Evolutionary conservation across 1,284 basidiomycete genomes (phyloP).

Genomic region (Boletus sp.): DNA sequence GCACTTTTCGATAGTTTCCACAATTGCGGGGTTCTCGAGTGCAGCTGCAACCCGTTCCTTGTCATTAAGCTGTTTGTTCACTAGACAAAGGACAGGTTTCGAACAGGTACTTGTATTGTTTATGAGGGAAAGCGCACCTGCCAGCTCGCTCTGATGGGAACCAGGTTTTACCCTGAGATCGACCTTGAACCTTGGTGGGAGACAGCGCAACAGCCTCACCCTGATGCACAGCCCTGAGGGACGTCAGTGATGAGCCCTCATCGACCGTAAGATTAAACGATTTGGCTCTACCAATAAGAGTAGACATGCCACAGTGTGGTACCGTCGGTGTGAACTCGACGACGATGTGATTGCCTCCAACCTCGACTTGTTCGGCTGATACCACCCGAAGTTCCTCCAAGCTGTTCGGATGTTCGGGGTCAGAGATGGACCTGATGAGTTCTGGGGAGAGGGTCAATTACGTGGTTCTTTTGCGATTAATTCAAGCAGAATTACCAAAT

Average conservation of each 20-base stretch:
- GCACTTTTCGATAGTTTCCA: slow-evolving; percentile 89
- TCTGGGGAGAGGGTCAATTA: slow-evolving; percentile 45
- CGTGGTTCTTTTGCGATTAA: not conserved
- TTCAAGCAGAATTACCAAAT: slow-evolving; percentile 45
- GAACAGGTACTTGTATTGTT: not conserved
- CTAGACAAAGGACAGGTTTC: slow-evolving; percentile 37
- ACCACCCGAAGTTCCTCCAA: slow-evolving; percentile 97
- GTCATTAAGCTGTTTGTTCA: slow-evolving; percentile 99
- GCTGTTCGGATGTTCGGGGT: slow-evolving; percentile 97
- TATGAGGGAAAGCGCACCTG: slow-evolving; percentile 48
- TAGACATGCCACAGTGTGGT: slow-evolving; percentile 98
- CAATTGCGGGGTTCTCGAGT: slow-evolving; percentile 84
- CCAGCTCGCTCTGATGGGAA: slow-evolving; percentile 91
- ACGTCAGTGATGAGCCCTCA: slow-evolving; percentile 6
- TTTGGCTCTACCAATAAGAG: slow-evolving; percentile 73
- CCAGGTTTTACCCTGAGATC: slow-evolving; percentile 93
- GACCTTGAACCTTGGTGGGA: slow-evolving; percentile 92
- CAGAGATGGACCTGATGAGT: slow-evolving; percentile 88
- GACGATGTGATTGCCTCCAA: slow-evolving; percentile 69
- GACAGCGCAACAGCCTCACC: slow-evolving; percentile 84
- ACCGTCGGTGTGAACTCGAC: slow-evolving; percentile 97
- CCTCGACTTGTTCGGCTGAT: slow-evolving; percentile 80
- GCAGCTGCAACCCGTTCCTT: slow-evolving; percentile 98
- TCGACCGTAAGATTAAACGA: not conserved
- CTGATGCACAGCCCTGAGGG: slow-evolving; percentile 82